phyloP scores from a whole-genome alignment of 371 early-diverging fungal species.

The Massospora cicadina region DNA sequence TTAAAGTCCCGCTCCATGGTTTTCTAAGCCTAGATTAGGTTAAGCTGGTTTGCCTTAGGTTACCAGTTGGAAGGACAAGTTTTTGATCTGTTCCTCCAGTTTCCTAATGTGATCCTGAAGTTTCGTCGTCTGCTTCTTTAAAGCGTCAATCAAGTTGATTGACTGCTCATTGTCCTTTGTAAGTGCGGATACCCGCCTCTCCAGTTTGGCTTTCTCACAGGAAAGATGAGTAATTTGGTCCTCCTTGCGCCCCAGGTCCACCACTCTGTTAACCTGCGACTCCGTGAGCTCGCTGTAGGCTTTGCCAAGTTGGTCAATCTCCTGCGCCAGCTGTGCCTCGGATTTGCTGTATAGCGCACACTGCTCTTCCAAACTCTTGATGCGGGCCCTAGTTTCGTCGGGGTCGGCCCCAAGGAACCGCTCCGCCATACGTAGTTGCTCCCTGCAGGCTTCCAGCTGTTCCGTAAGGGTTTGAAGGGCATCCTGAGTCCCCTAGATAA shows the following conservation, averaged over 20 bases:
- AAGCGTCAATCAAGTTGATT: slow-evolving; percentile 1
- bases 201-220: slow-evolving; percentile 9
- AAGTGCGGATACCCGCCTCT: background rate
- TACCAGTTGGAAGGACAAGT: slow-evolving; percentile 14
- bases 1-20: slow-evolving; percentile 17
- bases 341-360: slow-evolving; percentile 23
- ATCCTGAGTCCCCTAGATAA: background rate
- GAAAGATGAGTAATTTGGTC: slow-evolving; percentile 31
- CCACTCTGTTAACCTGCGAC: slow-evolving; percentile 51
- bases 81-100: slow-evolving; percentile 11
- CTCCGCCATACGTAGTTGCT: slow-evolving; percentile 14
- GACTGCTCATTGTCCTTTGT: slow-evolving; percentile 7
- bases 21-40: slow-evolving; percentile 25
- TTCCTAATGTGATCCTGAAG: slow-evolving; percentile 10
- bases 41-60: slow-evolving; percentile 15
- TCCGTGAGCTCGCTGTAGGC: slow-evolving; percentile 65
- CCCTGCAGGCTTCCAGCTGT: slow-evolving; percentile 16
- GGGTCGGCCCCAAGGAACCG: slow-evolving; percentile 12
- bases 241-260: slow-evolving; percentile 51
- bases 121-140: slow-evolving; percentile 10
- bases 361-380: slow-evolving; percentile 17
- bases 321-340: slow-evolving; percentile 41
- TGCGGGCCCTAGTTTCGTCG: background rate
- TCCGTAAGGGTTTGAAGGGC: slow-evolving; percentile 14
- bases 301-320: slow-evolving; percentile 57